These are phyloP conservation scores for Nyssa sinensis DNA, from an alignment of 148 eudicot species.

Conservation along the genomic window DNA sequence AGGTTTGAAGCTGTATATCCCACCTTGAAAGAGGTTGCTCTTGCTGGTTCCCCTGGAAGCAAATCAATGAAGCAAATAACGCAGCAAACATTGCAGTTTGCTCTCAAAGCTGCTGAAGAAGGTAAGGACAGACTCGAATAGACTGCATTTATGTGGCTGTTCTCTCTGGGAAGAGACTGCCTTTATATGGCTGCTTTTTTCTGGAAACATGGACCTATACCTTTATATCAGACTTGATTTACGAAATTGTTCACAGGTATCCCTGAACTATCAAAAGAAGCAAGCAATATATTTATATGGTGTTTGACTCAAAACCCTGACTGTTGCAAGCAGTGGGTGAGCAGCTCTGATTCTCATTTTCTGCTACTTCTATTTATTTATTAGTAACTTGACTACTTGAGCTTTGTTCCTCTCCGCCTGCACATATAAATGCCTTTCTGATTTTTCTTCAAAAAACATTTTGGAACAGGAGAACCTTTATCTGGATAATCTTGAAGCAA, in stretches of 20 bases:
- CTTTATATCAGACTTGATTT: background rate
- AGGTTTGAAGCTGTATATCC: conserved; percentile 72
- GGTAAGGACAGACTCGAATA: conserved; percentile 23
- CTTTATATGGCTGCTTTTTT: background rate
- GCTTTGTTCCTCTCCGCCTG: background rate
- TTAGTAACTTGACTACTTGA: background rate
- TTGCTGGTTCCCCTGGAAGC: conserved; percentile 57
- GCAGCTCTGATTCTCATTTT: conserved; percentile 3
- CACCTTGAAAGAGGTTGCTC: conserved; percentile 54
- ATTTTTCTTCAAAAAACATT: background rate
- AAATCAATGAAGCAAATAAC: conserved; percentile 59
- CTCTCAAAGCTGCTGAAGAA: conserved; percentile 51
- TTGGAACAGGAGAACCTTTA: conserved; percentile 46
- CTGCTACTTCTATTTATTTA: background rate
- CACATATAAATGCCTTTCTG: background rate
- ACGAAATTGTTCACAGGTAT: conserved; percentile 31
- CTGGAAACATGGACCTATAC: background rate
- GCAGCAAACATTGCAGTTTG: conserved; percentile 37
- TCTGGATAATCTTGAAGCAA: conserved; percentile 46
- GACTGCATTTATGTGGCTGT: background rate
- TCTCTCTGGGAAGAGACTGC: background rate
- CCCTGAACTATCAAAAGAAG: conserved; percentile 47
- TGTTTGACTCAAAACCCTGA: conserved; percentile 55
- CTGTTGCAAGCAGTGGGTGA: conserved; percentile 66
- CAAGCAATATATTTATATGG: conserved; percentile 46